phyloP scores from a whole-genome alignment of 2,329 filamentous ascomycete species.

The Tympanopsis confertula region DNA sequence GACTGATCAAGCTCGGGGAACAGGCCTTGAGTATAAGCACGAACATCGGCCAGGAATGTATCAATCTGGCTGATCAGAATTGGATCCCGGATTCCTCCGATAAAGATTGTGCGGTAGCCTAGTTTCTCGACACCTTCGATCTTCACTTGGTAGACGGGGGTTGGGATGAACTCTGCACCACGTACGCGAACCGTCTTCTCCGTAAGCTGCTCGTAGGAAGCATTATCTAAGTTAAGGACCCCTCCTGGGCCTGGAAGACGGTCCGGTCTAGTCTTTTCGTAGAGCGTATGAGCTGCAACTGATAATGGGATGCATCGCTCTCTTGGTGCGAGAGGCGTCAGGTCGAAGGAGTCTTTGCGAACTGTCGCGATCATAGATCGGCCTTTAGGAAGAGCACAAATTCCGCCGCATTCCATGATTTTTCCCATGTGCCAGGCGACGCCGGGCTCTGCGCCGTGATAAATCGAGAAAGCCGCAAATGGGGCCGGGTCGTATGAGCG shows the following conservation, averaged over 20 bases:
- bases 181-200: conserved; percentile 18
- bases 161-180: conserved; percentile 14
- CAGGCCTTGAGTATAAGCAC: conserved; percentile 9
- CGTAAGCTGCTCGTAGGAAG: conserved; percentile 19
- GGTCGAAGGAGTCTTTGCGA: conserved; percentile 20
- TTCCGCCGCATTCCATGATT: conserved; percentile 27
- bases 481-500: conserved; percentile 27
- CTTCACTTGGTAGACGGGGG: conserved; percentile 24
- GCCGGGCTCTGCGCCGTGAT: conserved; percentile 10
- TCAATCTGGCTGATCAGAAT: conserved; percentile 21
- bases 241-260: conserved; percentile 27
- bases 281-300: conserved; percentile 29
- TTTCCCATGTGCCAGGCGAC: conserved; percentile 27
- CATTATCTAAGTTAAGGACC: conserved; percentile 17
- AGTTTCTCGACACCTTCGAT: conserved; percentile 21
- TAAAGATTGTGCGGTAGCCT: conserved; percentile 23
- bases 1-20: conserved; percentile 6
- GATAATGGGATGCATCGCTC: conserved; percentile 21
- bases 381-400: conserved; percentile 25
- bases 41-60: conserved; percentile 12
- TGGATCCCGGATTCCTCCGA: conserved; percentile 25
- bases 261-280: conserved; percentile 30
- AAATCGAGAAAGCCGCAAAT: conserved; percentile 20
- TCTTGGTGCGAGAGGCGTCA: conserved; percentile 17
- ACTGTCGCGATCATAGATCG: conserved; percentile 17